Evolutionary conservation across 345 rosid species (phyloP).

Genomic region (Anacardium occidentale): DNA sequence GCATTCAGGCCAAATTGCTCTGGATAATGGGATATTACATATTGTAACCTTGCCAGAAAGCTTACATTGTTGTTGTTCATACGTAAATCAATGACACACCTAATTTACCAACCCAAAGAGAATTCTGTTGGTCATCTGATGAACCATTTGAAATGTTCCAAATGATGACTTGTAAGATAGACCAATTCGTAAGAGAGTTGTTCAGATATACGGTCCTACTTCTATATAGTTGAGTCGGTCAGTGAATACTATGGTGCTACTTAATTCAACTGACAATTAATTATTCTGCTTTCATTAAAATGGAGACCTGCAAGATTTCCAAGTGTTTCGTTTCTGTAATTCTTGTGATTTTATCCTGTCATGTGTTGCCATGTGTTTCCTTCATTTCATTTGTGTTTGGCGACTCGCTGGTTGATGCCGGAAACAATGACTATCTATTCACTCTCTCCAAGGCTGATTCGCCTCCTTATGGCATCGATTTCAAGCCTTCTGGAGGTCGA

Average conservation of each 20-base stretch:
- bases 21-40: too few relatives aligned
- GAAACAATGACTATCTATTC: conserved; percentile 45
- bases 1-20: too few relatives aligned
- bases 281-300: neutral
- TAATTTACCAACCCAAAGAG: neutral
- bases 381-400: conserved; percentile 52
- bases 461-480: conserved; percentile 63
- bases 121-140: neutral
- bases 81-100: neutral
- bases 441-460: conserved; percentile 54
- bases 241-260: too few relatives aligned
- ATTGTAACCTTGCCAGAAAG: too few relatives aligned
- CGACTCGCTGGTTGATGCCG: conserved; percentile 57
- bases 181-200: neutral
- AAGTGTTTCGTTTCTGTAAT: neutral
- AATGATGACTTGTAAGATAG: neutral
- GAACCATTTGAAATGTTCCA: neutral
- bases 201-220: conserved; percentile 1
- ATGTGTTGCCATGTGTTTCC: conserved; percentile 7
- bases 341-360: neutral
- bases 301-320: neutral
- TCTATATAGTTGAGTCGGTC: too few relatives aligned
- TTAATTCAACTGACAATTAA: neutral
- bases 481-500: conserved; percentile 50
- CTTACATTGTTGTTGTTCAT: too few relatives aligned